Conservation (phyloP, 2,329 filamentous ascomycete genomes). For the Fusarium sp. region DNA sequence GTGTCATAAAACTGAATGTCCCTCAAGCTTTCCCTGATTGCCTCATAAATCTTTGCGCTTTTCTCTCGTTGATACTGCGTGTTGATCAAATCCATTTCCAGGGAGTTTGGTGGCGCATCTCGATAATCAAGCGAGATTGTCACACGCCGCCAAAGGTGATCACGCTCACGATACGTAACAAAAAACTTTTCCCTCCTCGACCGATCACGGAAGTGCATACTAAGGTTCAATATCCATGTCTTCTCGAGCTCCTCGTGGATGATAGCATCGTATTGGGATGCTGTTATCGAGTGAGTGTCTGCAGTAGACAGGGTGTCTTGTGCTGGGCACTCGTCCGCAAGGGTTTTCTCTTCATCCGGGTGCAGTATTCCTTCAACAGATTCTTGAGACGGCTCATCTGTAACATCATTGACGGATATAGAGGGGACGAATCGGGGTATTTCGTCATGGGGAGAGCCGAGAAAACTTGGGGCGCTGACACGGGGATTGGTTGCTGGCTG, state of each 20-base stretch:
- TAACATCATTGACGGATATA: slow-evolving; percentile 27
- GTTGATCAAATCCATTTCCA: slow-evolving; percentile 84
- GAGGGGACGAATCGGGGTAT: slow-evolving; percentile 32
- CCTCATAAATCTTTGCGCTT: slow-evolving; percentile 91
- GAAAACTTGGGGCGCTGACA: slow-evolving; percentile 62
- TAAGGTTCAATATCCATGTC: slow-evolving; percentile 95
- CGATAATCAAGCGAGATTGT: slow-evolving; percentile 96
- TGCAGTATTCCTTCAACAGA: slow-evolving; percentile 9
- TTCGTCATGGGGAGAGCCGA: slow-evolving; percentile 46
- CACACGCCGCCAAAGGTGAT: slow-evolving; percentile 84
- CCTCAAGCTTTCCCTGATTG: slow-evolving; percentile 89
- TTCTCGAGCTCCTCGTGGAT: slow-evolving; percentile 86
- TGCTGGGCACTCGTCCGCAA: slow-evolving; percentile 37
- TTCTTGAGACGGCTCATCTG: slow-evolving; percentile 23
- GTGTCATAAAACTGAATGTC: slow-evolving; percentile 97
- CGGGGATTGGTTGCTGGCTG: slow-evolving; percentile 52
- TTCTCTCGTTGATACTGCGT: slow-evolving; percentile 91
- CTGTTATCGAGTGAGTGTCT: slow-evolving; percentile 63
- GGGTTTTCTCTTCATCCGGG: slow-evolving; percentile 40
- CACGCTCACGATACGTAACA: slow-evolving; percentile 88
- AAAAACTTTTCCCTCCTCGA: slow-evolving; percentile 98
- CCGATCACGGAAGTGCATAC: slow-evolving; percentile 96
- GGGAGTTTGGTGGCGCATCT: slow-evolving; percentile 79
- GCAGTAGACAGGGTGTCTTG: slow-evolving; percentile 51
- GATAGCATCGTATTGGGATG: slow-evolving; percentile 69